Evolutionary conservation across 345 rosid species (phyloP).

Genomic region (Boechera divaricarpa): DNA sequence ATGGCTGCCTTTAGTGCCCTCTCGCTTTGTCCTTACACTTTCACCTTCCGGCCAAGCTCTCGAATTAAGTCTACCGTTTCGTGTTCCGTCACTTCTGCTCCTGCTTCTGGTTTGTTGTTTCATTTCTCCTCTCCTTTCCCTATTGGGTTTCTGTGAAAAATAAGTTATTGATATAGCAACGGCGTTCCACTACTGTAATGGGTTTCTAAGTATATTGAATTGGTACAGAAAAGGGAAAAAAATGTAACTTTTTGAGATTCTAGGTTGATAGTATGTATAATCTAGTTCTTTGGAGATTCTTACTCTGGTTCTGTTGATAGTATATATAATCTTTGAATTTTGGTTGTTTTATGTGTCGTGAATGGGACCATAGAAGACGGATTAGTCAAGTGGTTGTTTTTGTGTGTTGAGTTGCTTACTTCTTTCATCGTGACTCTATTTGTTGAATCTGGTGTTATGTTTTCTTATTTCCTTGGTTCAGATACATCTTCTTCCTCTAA

Average conservation of each 20-base stretch:
- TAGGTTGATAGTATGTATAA: not conserved
- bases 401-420: not conserved
- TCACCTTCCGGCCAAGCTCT: constrained; percentile 44
- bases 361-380: not conserved
- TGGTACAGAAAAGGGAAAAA: not conserved
- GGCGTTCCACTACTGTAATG: not conserved
- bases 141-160: not conserved
- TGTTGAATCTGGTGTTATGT: constrained; percentile 19
- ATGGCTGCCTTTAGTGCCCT: constrained; percentile 74
- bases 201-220: constrained; percentile 15
- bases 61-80: constrained; percentile 47
- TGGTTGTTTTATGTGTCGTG: not conserved
- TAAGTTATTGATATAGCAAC: not conserved
- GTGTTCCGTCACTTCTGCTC: constrained; percentile 63
- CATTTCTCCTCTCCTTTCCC: not conserved
- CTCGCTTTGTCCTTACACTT: constrained; percentile 54
- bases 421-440: constrained; percentile 10
- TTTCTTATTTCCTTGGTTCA: constrained; percentile 8
- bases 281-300: not conserved
- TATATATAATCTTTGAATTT: not conserved
- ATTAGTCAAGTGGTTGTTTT: not conserved
- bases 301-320: not conserved
- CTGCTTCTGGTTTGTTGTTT: constrained; percentile 50
- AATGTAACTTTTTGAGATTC: constrained; percentile 7
- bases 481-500: constrained; percentile 57